Evolutionary conservation across 2,329 filamentous ascomycete genomes (phyloP).

Genomic region (Cladosporium sp.): DNA sequence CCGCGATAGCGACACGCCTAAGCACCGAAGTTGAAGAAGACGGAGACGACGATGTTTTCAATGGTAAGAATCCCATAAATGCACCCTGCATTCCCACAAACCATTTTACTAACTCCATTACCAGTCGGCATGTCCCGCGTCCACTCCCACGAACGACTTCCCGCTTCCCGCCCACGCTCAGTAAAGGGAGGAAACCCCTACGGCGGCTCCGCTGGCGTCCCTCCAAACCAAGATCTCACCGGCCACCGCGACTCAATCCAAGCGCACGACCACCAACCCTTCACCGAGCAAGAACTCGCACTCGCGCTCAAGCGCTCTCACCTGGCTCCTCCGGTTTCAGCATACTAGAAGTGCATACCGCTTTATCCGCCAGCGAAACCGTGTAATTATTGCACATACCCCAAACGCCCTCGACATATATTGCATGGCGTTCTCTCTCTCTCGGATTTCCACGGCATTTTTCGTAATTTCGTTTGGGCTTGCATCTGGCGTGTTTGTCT

Average conservation of each 20-base stretch:
- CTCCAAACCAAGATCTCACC: not conserved
- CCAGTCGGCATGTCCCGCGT: conserved; percentile 33
- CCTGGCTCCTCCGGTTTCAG: conserved; percentile 25
- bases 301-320: conserved; percentile 40
- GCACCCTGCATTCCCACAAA: too few relatives aligned
- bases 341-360: not conserved
- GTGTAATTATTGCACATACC: not conserved
- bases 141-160: conserved; percentile 18
- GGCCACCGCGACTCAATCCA: not conserved
- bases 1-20: conserved; percentile 24
- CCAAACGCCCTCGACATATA: not conserved
- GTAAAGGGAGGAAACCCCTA: conserved; percentile 12
- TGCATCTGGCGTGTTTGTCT: too few relatives aligned
- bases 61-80: conserved; percentile 37
- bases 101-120: conserved; percentile 4
- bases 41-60: conserved; percentile 43
- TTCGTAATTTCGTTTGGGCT: too few relatives aligned
- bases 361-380: too few relatives aligned
- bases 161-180: conserved; percentile 12
- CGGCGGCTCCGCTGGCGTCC: not conserved
- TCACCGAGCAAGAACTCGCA: conserved; percentile 42
- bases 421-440: not conserved
- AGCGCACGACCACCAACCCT: conserved; percentile 35
- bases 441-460: not conserved
- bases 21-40: conserved; percentile 37